Conservation (phyloP, 2,329 filamentous ascomycete genomes). For the Leptosphaerulina australis region DNA sequence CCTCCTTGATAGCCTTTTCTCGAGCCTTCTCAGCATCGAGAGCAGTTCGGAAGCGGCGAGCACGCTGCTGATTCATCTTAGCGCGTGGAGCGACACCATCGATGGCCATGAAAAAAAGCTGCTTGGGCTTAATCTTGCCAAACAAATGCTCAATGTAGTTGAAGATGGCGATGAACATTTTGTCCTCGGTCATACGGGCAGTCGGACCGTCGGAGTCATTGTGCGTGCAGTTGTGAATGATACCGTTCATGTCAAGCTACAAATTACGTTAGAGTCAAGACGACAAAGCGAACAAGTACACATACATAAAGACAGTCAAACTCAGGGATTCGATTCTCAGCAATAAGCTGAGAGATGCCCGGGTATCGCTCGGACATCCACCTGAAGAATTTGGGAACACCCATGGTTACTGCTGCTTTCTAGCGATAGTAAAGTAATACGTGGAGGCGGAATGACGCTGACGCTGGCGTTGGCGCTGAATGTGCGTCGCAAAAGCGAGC, state of each 20-base stretch:
- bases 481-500: conserved; percentile 15
- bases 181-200: conserved; percentile 92
- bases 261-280: conserved; percentile 22
- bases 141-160: conserved; percentile 99
- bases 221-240: conserved; percentile 98
- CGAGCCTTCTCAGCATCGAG: conserved; percentile 87
- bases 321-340: conserved; percentile 97
- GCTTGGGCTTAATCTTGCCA: conserved; percentile 97
- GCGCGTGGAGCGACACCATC: conserved; percentile 96
- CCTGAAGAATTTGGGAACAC: conserved; percentile 92
- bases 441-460: conserved; percentile 16
- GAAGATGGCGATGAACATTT: conserved; percentile 99
- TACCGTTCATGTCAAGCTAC: conserved; percentile 95
- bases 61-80: conserved; percentile 99
- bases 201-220: conserved; percentile 92
- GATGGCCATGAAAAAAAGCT: conserved; percentile 99
- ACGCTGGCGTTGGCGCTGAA: conserved; percentile 8
- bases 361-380: conserved; percentile 99
- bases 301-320: conserved; percentile 93
- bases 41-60: conserved; percentile 91
- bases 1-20: conserved; percentile 89
- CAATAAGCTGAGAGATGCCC: conserved; percentile 96
- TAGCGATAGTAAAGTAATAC: conserved; percentile 25
- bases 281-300: background rate
- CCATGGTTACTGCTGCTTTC: conserved; percentile 54